Percentiles rank a stretch among this genome's conserved stretches.
phyloP scores from a whole-genome alignment of 345 rosid species.

The Diplotaxis tenuifolia region DNA sequence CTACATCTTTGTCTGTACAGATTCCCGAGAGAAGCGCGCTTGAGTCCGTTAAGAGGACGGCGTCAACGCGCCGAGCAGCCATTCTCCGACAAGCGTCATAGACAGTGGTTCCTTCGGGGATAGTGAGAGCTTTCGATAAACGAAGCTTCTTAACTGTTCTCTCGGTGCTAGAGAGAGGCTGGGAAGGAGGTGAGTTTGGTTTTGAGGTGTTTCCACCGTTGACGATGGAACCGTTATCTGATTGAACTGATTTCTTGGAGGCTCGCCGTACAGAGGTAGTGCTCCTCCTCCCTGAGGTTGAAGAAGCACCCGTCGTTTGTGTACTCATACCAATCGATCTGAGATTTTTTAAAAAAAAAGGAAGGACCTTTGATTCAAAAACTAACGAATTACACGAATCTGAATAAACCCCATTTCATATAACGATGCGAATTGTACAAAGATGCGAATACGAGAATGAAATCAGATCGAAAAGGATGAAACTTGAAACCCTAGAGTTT shows the following conservation, averaged over 20 bases:
- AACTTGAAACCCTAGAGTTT: slow-evolving; percentile 9
- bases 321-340: slow-evolving; percentile 48
- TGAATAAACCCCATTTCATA: background rate
- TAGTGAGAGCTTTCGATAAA: slow-evolving; percentile 88
- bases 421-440: background rate
- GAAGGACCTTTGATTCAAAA: slow-evolving; percentile 2
- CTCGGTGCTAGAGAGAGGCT: slow-evolving; percentile 51
- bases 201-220: slow-evolving; percentile 59
- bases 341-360: background rate
- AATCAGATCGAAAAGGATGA: background rate
- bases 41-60: slow-evolving; percentile 84
- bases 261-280: slow-evolving; percentile 50
- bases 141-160: slow-evolving; percentile 92
- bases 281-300: slow-evolving; percentile 48
- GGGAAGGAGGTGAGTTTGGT: slow-evolving; percentile 70
- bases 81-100: slow-evolving; percentile 88
- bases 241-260: slow-evolving; percentile 47
- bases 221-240: slow-evolving; percentile 50
- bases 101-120: slow-evolving; percentile 89
- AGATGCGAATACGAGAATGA: background rate
- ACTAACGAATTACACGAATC: background rate
- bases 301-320: slow-evolving; percentile 51
- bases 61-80: slow-evolving; percentile 93
- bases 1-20: slow-evolving; percentile 85
- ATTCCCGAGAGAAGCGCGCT: slow-evolving; percentile 93